phyloP scores from a whole-genome alignment of 2,329 filamentous ascomycete genomes.

The Chaetomium globosum region DNA sequence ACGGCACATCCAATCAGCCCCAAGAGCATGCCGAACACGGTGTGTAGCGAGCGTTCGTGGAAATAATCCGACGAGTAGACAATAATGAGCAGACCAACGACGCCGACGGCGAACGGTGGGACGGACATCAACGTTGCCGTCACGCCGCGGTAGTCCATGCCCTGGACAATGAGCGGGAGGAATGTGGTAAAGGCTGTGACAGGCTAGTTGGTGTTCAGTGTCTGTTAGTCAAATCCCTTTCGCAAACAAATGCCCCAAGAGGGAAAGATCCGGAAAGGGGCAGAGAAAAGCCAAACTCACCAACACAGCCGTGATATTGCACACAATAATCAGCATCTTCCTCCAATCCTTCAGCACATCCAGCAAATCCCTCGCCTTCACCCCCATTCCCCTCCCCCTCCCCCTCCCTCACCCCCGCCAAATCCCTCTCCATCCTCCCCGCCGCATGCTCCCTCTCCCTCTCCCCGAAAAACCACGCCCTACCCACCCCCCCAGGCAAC shows the following conservation, averaged over 20 bases:
- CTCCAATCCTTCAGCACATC: constrained; percentile 18
- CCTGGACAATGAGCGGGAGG: constrained; percentile 15
- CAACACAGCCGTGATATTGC: constrained; percentile 14
- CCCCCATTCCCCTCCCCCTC: background rate
- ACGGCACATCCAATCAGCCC: constrained; percentile 15
- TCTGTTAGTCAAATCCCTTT: background rate
- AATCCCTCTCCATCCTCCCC: constrained; percentile 7
- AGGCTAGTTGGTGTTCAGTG: constrained; percentile 2
- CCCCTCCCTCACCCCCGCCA: background rate
- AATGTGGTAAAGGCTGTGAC: constrained; percentile 19
- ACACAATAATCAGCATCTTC: constrained; percentile 15
- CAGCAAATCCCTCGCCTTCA: background rate
- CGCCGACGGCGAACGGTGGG: constrained; percentile 11
- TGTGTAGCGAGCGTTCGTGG: constrained; percentile 16
- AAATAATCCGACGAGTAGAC: constrained; percentile 12
- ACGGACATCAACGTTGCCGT: constrained; percentile 15
- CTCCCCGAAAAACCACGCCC: background rate
- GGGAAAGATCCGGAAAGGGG: background rate
- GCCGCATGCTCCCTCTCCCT: constrained; percentile 5
- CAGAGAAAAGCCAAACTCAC: background rate
- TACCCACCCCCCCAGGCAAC: background rate
- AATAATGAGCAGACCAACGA: constrained; percentile 10
- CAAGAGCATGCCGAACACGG: constrained; percentile 15
- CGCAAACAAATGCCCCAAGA: too few relatives aligned
- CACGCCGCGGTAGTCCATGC: constrained; percentile 15